Conservation (phyloP, 129 eudicot genomes). For the Helianthus annuus region DNA sequence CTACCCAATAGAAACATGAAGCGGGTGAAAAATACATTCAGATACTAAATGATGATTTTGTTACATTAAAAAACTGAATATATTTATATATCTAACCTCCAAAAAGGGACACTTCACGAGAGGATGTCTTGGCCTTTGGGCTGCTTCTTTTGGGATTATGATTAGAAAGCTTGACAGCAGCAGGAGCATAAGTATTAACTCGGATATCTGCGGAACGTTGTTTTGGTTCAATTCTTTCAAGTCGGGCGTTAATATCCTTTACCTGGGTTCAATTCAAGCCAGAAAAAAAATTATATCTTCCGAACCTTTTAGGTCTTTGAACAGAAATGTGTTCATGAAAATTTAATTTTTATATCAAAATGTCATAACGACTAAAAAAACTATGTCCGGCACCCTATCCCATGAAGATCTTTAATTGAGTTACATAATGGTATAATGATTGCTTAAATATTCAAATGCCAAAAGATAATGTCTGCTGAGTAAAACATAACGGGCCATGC, state of each 20-base stretch:
- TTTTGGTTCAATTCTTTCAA: slow-evolving; percentile 89
- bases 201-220: slow-evolving; percentile 60
- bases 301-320: slow-evolving; percentile 4
- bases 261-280: slow-evolving; percentile 47
- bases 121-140: slow-evolving; percentile 77
- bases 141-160: slow-evolving; percentile 80
- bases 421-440: not conserved
- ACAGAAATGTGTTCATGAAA: not conserved
- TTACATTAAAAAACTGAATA: not conserved
- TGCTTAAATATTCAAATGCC: slow-evolving; percentile 1
- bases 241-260: slow-evolving; percentile 86
- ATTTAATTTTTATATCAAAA: not conserved
- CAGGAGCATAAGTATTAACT: slow-evolving; percentile 49
- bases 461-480: slow-evolving; percentile 3
- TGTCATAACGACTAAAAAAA: not conserved
- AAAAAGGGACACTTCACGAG: slow-evolving; percentile 84
- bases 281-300: slow-evolving; percentile 20
- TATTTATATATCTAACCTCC: slow-evolving; percentile 54
- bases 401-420: slow-evolving; percentile 8
- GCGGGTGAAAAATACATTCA: slow-evolving; percentile 8
- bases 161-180: slow-evolving; percentile 47
- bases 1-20: slow-evolving; percentile 5
- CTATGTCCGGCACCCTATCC: not conserved
- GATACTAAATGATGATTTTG: not conserved
- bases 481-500: slow-evolving; percentile 2